These are phyloP conservation scores for Aquilaria sinensis DNA, from an alignment of 345 rosid species.

Conservation along the genomic window DNA sequence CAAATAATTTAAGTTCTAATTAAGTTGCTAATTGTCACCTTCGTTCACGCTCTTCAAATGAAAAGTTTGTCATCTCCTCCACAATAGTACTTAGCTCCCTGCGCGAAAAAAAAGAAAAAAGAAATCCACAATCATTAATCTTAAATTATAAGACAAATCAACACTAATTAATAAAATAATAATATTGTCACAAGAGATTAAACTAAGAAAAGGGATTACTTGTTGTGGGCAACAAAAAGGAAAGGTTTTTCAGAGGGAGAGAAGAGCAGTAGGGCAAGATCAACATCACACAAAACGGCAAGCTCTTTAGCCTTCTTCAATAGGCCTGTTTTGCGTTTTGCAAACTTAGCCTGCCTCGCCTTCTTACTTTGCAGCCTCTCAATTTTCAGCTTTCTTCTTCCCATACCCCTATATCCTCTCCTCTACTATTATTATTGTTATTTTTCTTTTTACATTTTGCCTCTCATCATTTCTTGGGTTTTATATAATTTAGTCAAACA, in stretches of 20 bases:
- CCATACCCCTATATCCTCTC: constrained; percentile 18
- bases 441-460: no score
- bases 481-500: no score
- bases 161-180: no score
- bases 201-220: constrained; percentile 3
- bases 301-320: constrained; percentile 36
- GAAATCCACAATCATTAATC: neutral
- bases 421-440: no score
- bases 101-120: neutral
- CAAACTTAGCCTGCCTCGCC: constrained; percentile 34
- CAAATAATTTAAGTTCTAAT: no score
- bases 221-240: constrained; percentile 19
- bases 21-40: constrained; percentile 10
- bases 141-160: neutral
- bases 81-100: constrained; percentile 17
- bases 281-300: constrained; percentile 24
- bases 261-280: constrained; percentile 21
- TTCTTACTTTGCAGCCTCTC: constrained; percentile 15
- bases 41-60: constrained; percentile 14
- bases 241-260: constrained; percentile 20
- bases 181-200: neutral
- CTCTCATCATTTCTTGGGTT: no score
- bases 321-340: constrained; percentile 38
- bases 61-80: constrained; percentile 6
- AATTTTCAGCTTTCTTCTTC: constrained; percentile 27